These are phyloP conservation scores for Ceratobasidium sp. DNA, from an alignment of 1,284 basidiomycete genomes.

Conservation along the genomic window DNA sequence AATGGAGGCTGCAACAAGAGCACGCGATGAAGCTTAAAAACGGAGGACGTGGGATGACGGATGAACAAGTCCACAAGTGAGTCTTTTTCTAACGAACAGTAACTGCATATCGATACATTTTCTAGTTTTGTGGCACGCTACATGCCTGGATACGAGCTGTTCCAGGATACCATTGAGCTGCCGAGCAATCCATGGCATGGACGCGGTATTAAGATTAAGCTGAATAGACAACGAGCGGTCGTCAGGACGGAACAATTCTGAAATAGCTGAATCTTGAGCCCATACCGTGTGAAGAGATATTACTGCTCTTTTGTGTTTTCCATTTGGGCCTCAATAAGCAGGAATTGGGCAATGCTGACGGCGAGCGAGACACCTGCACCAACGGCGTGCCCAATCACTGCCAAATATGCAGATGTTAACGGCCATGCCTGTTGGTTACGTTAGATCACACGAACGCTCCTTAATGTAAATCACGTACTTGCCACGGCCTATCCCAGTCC, in stretches of 20 bases:
- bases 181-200: constrained; percentile 35
- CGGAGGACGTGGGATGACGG: constrained; percentile 88
- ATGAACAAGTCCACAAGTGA: constrained; percentile 79
- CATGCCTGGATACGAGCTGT: constrained; percentile 88
- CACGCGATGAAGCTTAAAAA: constrained; percentile 85
- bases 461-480: constrained; percentile 67
- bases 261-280: not conserved
- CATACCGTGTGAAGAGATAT: not conserved
- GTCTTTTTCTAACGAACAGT: constrained; percentile 51
- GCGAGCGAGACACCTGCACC: constrained; percentile 71
- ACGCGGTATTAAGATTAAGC: constrained; percentile 19
- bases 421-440: constrained; percentile 74
- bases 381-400: constrained; percentile 75
- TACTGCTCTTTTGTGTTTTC: constrained; percentile 47
- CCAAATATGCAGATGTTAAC: constrained; percentile 77
- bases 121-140: constrained; percentile 81
- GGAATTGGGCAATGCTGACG: constrained; percentile 62
- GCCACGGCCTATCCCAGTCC: constrained; percentile 97
- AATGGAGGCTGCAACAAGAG: constrained; percentile 89
- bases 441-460: not conserved
- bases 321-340: constrained; percentile 52
- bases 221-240: constrained; percentile 23
- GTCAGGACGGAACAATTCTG: constrained; percentile 27
- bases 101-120: not conserved
- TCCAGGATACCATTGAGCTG: constrained; percentile 59